Evolutionary conservation across 2,329 filamentous ascomycete species (phyloP).

Genomic region (Pyrenophora tritici-repentis): DNA sequence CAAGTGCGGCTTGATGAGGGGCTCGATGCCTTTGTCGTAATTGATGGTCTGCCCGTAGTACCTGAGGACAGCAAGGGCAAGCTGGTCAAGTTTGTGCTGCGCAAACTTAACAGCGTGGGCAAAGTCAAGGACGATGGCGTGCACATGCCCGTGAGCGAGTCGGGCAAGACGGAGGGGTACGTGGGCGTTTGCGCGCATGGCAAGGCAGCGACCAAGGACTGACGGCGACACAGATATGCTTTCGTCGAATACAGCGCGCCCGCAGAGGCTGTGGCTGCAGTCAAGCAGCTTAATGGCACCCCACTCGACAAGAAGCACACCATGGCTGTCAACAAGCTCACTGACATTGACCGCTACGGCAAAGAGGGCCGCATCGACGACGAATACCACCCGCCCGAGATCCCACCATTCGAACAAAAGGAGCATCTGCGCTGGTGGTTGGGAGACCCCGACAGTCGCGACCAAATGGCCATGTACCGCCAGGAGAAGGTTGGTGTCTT

Average conservation of each 20-base stretch:
- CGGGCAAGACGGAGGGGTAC: conserved; percentile 85
- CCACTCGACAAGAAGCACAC: conserved; percentile 97
- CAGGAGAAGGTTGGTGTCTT: conserved; percentile 91
- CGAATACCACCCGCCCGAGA: conserved; percentile 79
- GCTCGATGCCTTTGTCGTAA: conserved; percentile 92
- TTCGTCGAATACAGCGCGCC: conserved; percentile 96
- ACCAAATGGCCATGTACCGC: conserved; percentile 95
- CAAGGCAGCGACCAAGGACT: conserved; percentile 14
- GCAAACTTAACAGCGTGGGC: conserved; percentile 87
- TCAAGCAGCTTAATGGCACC: conserved; percentile 82
- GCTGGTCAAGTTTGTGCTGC: conserved; percentile 92
- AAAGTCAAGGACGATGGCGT: conserved; percentile 84
- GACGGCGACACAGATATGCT: conserved; percentile 69
- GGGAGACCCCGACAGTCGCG: conserved; percentile 83
- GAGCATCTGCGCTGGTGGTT: conserved; percentile 95
- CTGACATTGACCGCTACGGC: conserved; percentile 95
- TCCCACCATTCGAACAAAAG: conserved; percentile 86
- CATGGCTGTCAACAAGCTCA: conserved; percentile 95
- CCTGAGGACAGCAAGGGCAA: conserved; percentile 90
- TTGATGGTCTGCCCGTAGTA: conserved; percentile 91
- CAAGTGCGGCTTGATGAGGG: conserved; percentile 96
- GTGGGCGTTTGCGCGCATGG: conserved; percentile 35
- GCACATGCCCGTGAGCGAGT: conserved; percentile 90
- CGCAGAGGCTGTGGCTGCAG: conserved; percentile 85
- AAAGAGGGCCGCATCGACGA: conserved; percentile 93